phyloP scores from a whole-genome alignment of 2,329 filamentous ascomycete species.

The Mollisia scopiformis region DNA sequence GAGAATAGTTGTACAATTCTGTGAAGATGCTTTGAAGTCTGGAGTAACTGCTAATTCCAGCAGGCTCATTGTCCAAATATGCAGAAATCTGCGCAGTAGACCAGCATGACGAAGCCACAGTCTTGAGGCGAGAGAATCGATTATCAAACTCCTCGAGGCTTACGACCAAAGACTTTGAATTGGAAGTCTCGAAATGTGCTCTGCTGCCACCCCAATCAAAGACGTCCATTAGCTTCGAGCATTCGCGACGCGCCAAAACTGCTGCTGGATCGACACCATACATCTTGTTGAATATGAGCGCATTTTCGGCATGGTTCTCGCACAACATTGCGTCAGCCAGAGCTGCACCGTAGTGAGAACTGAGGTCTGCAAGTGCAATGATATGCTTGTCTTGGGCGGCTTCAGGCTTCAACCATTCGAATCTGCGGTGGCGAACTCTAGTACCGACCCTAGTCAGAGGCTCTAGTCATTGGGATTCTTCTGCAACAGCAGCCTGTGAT shows the following conservation, averaged over 20 bases:
- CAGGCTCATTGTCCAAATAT: too few relatives aligned
- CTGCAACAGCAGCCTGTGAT: too few relatives aligned
- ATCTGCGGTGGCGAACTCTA: neutral
- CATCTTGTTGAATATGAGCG: neutral
- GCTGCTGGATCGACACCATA: neutral
- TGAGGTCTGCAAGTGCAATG: neutral
- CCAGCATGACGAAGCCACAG: too few relatives aligned
- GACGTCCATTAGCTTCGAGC: neutral
- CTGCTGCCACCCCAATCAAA: neutral
- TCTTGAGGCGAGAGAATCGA: too few relatives aligned
- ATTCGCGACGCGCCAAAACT: neutral
- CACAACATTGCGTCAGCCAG: neutral
- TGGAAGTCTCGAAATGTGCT: neutral
- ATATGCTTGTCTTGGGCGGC: neutral
- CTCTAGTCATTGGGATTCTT: too few relatives aligned
- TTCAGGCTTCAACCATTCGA: neutral
- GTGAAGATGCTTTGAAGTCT: too few relatives aligned
- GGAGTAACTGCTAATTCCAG: too few relatives aligned
- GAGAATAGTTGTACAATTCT: too few relatives aligned
- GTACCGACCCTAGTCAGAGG: neutral
- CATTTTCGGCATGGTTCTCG: neutral
- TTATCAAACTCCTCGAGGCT: too few relatives aligned
- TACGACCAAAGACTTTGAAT: too few relatives aligned
- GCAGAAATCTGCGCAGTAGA: too few relatives aligned
- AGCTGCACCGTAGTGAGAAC: neutral